Conservation (phyloP, 805 yeast genomes). For the Limtongozyma cylindracea region DNA sequence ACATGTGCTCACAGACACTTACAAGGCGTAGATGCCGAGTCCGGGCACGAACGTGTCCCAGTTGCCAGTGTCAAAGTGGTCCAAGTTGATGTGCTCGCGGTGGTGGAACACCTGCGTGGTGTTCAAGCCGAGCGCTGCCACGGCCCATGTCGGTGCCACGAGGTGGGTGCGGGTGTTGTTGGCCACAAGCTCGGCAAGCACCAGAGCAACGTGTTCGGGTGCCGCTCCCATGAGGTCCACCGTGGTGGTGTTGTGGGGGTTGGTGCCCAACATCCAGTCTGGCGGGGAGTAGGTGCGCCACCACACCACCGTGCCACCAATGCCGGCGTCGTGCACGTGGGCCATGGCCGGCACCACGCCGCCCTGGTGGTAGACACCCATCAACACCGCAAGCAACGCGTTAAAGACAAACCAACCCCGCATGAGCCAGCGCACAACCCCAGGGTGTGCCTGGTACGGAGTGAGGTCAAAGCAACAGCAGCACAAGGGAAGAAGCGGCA, state of each 20-base stretch:
- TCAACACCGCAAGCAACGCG: conserved; percentile 23
- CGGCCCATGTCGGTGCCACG: background rate
- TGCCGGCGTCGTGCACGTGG: conserved; percentile 8
- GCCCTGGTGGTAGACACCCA: conserved; percentile 78
- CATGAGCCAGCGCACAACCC: conserved; percentile 9
- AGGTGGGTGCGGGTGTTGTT: conserved; percentile 1
- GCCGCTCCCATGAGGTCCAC: conserved; percentile 27
- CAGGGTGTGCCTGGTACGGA: too few species aligned
- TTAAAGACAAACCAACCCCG: conserved; percentile 42
- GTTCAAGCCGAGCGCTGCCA: background rate
- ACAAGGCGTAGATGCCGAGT: conserved; percentile 21
- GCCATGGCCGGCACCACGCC: conserved; percentile 56
- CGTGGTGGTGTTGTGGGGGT: conserved; percentile 2
- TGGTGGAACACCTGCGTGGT: conserved; percentile 7
- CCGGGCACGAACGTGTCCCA: conserved; percentile 33
- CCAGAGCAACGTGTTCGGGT: conserved; percentile 3
- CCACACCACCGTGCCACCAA: conserved; percentile 34
- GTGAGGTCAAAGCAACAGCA: conserved; percentile 31
- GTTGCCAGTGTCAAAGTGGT: conserved; percentile 35
- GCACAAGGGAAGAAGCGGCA: conserved; percentile 54
- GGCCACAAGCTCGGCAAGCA: conserved; percentile 2
- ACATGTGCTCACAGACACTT: too few species aligned
- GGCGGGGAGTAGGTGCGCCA: conserved; percentile 96
- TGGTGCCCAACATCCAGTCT: conserved; percentile 39
- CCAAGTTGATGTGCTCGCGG: conserved; percentile 37